Evolutionary conservation across 805 yeast species (phyloP), one percentile per base, ranked within the genome.

Genomic region (Metschnikowia dekortorum): DNA sequence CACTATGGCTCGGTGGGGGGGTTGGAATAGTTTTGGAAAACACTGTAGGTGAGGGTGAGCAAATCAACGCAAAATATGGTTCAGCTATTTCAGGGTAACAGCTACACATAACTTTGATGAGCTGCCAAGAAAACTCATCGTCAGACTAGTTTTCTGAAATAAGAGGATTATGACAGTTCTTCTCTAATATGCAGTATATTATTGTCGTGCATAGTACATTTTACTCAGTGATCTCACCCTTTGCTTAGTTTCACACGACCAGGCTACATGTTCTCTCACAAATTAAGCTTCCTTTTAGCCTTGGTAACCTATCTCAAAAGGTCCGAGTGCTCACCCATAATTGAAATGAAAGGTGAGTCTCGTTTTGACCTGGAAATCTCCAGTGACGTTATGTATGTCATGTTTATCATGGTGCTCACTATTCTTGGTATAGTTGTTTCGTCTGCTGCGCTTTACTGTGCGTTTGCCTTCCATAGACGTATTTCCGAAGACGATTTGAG

Each of bases 401-500:
- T 37, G 13, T 13, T 38, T 16, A 13, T 43, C 41, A 48, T 43
- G 26, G 42, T 43, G 33, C 37, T 50, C 22, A 40, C 44, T 14
- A 36, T 50, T 32, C 33, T 44, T 33, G 34, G 47, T 9, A 28
- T 44, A 28, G 31, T 44, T 16, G n/a, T 52, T 16, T 46, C 22
- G 18, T 46, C 32, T 14, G 36, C 35, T 36, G 47, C 47, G 10
- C 41, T 44, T 6, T 37, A 44, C 16, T 36, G 41, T 37, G 41
- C 42, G 10, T 44, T 52, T 7, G 48, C 36, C 14, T 45, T 48
- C 10, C 46, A 47, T 32, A 36, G 31, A 11, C 28, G 33, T n/a
- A 33, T 32, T 31, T 29, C 50, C n/a, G 48, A 47, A 13, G 55
- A 48, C 8, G 45, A 36, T 18, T 18, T 36, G 14, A 48, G 47